phyloP scores from a whole-genome alignment of 2,329 filamentous ascomycete genomes.

The Sordariomycetes sp. region DNA sequence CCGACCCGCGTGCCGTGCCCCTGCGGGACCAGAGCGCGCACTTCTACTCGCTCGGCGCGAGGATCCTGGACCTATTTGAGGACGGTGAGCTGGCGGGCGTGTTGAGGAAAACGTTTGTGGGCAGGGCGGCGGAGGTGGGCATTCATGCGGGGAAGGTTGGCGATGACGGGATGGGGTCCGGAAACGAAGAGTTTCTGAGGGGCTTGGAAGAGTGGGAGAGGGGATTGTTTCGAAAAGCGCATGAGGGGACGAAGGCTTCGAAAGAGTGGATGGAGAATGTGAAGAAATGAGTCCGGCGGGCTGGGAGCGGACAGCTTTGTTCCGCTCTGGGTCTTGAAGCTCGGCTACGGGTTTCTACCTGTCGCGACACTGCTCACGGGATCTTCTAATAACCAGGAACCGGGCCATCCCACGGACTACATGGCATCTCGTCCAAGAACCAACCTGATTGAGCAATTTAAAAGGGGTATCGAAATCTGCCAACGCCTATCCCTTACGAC shows the following conservation, averaged over 20 bases:
- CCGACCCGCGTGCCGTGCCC: constrained; percentile 77
- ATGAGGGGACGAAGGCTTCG: constrained; percentile 60
- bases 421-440: neutral
- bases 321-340: neutral
- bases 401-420: neutral
- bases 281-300: constrained; percentile 14
- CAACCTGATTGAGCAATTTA: neutral
- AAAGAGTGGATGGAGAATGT: constrained; percentile 60
- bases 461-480: neutral
- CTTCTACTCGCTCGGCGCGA: constrained; percentile 77
- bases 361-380: neutral
- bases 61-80: constrained; percentile 84
- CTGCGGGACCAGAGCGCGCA: constrained; percentile 73
- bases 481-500: neutral
- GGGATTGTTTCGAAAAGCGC: constrained; percentile 60
- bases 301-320: neutral
- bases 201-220: constrained; percentile 88
- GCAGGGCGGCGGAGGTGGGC: constrained; percentile 70
- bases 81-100: constrained; percentile 68
- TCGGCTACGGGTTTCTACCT: neutral
- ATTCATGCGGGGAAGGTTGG: constrained; percentile 82
- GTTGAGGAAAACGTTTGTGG: constrained; percentile 68
- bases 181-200: constrained; percentile 67
- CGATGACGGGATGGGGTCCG: constrained; percentile 46
- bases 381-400: neutral